Conservation (phyloP, 495 filamentous ascomycete genomes). For the Stereocaulon alpinum region DNA sequence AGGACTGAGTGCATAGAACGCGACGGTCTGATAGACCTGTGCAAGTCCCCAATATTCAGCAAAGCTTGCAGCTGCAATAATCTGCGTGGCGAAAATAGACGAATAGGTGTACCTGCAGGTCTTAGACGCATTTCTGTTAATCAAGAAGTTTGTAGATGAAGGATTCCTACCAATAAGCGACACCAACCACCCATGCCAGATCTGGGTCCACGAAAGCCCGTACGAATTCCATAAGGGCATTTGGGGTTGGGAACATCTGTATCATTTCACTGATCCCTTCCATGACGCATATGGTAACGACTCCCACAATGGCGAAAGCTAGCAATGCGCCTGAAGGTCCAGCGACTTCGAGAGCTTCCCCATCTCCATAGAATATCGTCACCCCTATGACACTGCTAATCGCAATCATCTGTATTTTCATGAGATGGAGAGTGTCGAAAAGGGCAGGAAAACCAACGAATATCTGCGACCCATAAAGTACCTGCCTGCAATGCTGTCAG, state of each 20-base stretch:
- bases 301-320: constrained; percentile 24
- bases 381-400: constrained; percentile 29
- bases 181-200: constrained; percentile 20
- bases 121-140: no score
- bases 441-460: constrained; percentile 2
- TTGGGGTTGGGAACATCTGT: constrained; percentile 27
- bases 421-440: background rate
- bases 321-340: constrained; percentile 28
- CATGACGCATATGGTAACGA: constrained; percentile 25
- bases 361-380: constrained; percentile 23
- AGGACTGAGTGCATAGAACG: constrained; percentile 28
- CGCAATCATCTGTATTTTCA: constrained; percentile 23
- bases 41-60: constrained; percentile 30
- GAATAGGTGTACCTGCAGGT: constrained; percentile 35
- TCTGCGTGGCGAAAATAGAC: constrained; percentile 31
- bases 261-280: constrained; percentile 31
- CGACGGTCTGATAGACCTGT: constrained; percentile 23
- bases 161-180: constrained; percentile 9
- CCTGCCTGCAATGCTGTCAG: constrained; percentile 4
- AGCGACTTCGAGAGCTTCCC: constrained; percentile 25
- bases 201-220: constrained; percentile 29
- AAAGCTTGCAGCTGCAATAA: constrained; percentile 31
- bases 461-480: constrained; percentile 11
- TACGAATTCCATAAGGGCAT: constrained; percentile 29
- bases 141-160: background rate